These are phyloP conservation scores for Diutina sp. DNA, from an alignment of 1,139 yeast genomes.

Conservation along the genomic window DNA sequence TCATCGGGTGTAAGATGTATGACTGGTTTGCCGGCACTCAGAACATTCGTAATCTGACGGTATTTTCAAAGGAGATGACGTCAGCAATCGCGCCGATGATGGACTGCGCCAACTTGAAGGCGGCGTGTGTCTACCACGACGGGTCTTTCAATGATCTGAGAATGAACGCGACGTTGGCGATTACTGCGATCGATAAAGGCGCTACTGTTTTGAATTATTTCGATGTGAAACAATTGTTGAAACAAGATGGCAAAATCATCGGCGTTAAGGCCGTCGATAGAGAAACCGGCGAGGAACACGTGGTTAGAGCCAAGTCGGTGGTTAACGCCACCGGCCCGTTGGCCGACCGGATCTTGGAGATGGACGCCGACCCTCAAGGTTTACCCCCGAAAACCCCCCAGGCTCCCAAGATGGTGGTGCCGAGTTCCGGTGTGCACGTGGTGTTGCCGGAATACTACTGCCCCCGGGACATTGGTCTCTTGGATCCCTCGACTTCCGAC, in stretches of 20 bases:
- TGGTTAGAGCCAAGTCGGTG: slow-evolving; percentile 57
- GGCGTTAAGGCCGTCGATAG: slow-evolving; percentile 72
- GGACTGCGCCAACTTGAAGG: slow-evolving; percentile 69
- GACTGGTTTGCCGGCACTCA: slow-evolving; percentile 89
- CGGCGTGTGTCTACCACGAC: slow-evolving; percentile 88
- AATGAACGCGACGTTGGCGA: slow-evolving; percentile 76
- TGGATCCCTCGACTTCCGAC: slow-evolving; percentile 87
- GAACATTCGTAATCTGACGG: slow-evolving; percentile 68
- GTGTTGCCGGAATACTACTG: slow-evolving; percentile 88
- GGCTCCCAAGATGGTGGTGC: slow-evolving; percentile 74
- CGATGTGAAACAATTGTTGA: slow-evolving; percentile 65
- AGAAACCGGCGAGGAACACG: slow-evolving; percentile 54
- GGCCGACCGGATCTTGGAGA: slow-evolving; percentile 72
- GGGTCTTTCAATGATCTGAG: slow-evolving; percentile 92
- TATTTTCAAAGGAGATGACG: slow-evolving; percentile 58
- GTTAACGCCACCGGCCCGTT: slow-evolving; percentile 95
- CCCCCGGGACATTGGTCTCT: slow-evolving; percentile 76
- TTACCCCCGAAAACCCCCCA: slow-evolving; percentile 37
- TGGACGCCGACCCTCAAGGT: slow-evolving; percentile 68
- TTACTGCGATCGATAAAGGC: slow-evolving; percentile 78
- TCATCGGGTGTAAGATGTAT: slow-evolving; percentile 83
- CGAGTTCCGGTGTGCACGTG: slow-evolving; percentile 89
- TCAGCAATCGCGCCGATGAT: slow-evolving; percentile 79
- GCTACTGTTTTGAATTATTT: slow-evolving; percentile 85
- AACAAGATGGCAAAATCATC: slow-evolving; percentile 42